Base-by-base conservation (phyloP, 2,329 filamentous ascomycete genomes). In the Penicillium sp. region DNA sequence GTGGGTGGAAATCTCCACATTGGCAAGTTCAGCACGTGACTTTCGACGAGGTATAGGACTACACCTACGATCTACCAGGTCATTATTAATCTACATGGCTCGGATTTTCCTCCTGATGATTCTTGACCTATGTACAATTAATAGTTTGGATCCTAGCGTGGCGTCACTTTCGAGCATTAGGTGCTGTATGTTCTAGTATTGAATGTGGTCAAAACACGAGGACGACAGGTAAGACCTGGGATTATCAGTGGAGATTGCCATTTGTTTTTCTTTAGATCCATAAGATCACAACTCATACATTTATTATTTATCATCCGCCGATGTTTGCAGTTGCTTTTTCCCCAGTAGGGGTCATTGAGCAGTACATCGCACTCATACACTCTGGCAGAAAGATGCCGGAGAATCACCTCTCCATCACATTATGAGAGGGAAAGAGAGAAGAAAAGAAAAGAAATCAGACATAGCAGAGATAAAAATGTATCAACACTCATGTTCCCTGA, bases 1-100 rank as follows among this genome's bases (percentile, higher is more conserved):
- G 13, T 13, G 38, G 47, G 26, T 31, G 52, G 29, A 58, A 29
- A 31, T 58, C 56, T 58, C 48, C 56, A 52, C 48, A 38, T 26
- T 9, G 11, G 31, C 29, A n/a, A 7, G 5, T 2, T 11, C 5
- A n/a, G 35, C 56, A 58, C 48, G 56, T 58, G 56, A 58, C 26
- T 50, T 26, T 26, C 26, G 11, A 5, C 8, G 35, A 41, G 35
- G 35, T 41, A 41, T 38, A 35, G 13, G 11, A 38, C 35, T 11
- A 38, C 15, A 2, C 9, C 13, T 5, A 41, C 8, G 5, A 26
- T 26, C 26, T 26, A 26, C 26, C 26, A 26, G 26, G 26, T 26
- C 26, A 26, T 26, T 26, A 3, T 6, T 6, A 26, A 26, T 26
- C 26, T 26, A 21, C 26, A 26, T 26, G 26, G 5, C 26, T 26